Evolutionary conservation across 495 filamentous ascomycete species (phyloP), one percentile per base, ranked within the genome.

Genomic region (Penicillium soppii): DNA sequence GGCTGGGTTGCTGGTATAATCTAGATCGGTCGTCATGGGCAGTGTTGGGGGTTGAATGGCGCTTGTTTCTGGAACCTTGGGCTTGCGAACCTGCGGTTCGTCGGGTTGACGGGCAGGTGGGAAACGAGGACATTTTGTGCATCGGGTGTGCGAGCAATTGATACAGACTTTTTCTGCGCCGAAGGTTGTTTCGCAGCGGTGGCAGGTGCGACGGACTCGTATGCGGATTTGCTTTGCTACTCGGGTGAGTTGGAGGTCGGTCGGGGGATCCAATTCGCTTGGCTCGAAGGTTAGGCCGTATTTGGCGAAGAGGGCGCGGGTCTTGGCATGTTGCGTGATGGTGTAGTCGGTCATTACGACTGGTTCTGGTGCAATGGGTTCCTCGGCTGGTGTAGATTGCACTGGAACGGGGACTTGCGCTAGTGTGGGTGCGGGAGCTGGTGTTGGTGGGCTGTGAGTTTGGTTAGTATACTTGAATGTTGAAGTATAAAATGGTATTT

Each of bases 141-240:
- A 95, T 32, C 88, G 79, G 36, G 70, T 77, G 69, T 95, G 90
- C 52, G 85, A 77, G 69, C 90, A 95, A 27, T 81, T 82, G 54
- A 73, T 66, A 68, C 90, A 95, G 36, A 82, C 70, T 61, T 84
- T 90, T 50, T 85, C 82, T 16, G 77, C 66, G 41, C 87, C 88
- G 66, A 86, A 95, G 15, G 78, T 78, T 4, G 84, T 83, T 53
- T 86, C 78, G 66, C 90, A 95, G 50, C 79, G 80, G 63, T 95
- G 90, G 60, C 90, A 95, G 47, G 76, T 83, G 45, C 89, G 86
- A 57, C 89, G 92, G 29, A 96, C 86, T 26, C 92, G 82, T 87
- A 97, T 95, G 55, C 90, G 88, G 53, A 96, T 90, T 15, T 88
- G 83, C 69, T 92, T 95, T 65, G 92, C 84, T 15, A 96, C 85